phyloP scores from a whole-genome alignment of 2,329 filamentous ascomycete genomes.

The Fusarium goolgardi region DNA sequence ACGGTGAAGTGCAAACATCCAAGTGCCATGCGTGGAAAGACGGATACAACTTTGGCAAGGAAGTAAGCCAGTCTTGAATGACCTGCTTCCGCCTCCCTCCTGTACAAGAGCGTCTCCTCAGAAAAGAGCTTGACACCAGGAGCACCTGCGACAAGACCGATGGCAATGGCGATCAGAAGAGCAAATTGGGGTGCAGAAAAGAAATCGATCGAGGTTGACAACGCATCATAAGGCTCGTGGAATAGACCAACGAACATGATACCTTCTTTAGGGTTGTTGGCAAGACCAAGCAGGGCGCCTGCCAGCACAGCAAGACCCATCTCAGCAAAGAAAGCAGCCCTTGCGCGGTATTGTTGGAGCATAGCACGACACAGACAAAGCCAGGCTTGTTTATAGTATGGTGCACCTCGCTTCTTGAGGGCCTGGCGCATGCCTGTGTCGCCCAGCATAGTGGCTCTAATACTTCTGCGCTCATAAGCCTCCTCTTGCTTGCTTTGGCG shows the following conservation, averaged over 20 bases:
- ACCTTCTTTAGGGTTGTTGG: constrained; percentile 61
- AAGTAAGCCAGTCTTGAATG: constrained; percentile 68
- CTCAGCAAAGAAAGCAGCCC: constrained; percentile 64
- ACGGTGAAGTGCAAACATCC: constrained; percentile 67
- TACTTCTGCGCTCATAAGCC: constrained; percentile 30
- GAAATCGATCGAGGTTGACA: constrained; percentile 65
- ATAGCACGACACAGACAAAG: constrained; percentile 65
- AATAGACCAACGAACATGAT: constrained; percentile 66
- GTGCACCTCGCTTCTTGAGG: constrained; percentile 63
- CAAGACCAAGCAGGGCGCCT: constrained; percentile 66
- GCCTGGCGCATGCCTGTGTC: constrained; percentile 55
- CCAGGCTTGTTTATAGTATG: constrained; percentile 61
- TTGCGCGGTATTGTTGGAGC: constrained; percentile 67
- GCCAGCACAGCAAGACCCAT: constrained; percentile 64
- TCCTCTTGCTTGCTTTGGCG: constrained; percentile 36
- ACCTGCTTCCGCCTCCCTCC: constrained; percentile 66
- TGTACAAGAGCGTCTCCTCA: constrained; percentile 56
- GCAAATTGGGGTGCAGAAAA: constrained; percentile 63
- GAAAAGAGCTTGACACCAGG: constrained; percentile 69
- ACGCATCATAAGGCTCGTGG: constrained; percentile 60
- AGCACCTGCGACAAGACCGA: constrained; percentile 63
- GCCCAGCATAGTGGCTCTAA: constrained; percentile 43
- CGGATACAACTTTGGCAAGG: constrained; percentile 64
- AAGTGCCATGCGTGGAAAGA: constrained; percentile 62
- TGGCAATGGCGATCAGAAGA: constrained; percentile 64